Base-by-base conservation (phyloP, 345 rosid genomes). In the Hibiscus syriacus region DNA sequence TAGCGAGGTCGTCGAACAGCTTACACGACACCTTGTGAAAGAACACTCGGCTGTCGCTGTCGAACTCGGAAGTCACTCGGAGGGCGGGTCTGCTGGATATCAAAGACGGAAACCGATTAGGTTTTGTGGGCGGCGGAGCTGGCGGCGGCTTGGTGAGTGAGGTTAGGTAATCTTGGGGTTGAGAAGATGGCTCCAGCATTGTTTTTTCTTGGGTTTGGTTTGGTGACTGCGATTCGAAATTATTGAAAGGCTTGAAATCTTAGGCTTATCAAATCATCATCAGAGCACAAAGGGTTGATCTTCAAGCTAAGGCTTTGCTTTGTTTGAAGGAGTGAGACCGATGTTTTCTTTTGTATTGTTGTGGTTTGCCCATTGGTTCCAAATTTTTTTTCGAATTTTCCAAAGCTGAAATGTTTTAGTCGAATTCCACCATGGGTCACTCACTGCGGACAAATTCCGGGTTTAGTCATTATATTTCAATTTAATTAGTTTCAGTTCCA, bases 41-140 rank as follows among this genome's bases (percentile, higher is more conserved):
- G 87, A 94, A 87, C 0, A 79, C 30, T 63, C 88, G 83, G 80
- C 76, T 78, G 1, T 91, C 95, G 56, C 97, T 91, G 87, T 94
- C 96, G 70, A 86, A 89, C 82, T 94, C 99, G 4, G 95, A 82
- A 53, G 97, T 89, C 10, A 90, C 84, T 2, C 96, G 79, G 20
- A 91, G 73, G 7, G 86, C 27, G 0, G 98, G 97, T 61, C 92
- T 74, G 63, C 74, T 83, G 4, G 78, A 63, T 67, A 73, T 13
- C 16, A 25, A 62, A 54, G 80, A 65, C 58, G 78, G 74, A 62
- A 68, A 68, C 49, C 3, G 6, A 71, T 66, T 6, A 74, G 69
- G 22, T 49, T 67, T 67, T 49, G 71, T 57, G 20, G 76, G 72
- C 3, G 62, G 34, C n/a, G 70, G 54, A 0, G 69, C 64, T 8